phyloP scores from a whole-genome alignment of 2,329 filamentous ascomycete species.

The Escovopsis sp. region DNA sequence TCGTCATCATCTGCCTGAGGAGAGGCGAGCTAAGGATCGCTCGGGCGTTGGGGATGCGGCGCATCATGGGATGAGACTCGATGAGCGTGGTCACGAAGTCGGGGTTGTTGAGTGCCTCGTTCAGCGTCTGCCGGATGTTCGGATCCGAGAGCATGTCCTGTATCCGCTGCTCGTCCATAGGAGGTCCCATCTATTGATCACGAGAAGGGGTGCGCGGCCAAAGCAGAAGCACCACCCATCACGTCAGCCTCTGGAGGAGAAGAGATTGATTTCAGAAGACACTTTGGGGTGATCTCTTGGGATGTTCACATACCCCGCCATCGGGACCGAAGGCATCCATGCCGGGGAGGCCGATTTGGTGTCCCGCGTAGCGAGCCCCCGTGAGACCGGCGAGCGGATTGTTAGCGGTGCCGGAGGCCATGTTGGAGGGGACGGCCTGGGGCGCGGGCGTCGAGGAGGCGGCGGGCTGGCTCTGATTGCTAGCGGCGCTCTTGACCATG shows the following conservation, averaged over 20 bases:
- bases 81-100: slow-evolving; percentile 90
- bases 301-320: slow-evolving; percentile 59
- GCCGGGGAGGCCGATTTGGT: slow-evolving; percentile 66
- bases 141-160: slow-evolving; percentile 79
- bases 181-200: slow-evolving; percentile 70
- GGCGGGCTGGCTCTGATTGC: slow-evolving; percentile 45
- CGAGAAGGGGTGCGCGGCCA: no score
- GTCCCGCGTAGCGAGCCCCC: slow-evolving; percentile 83
- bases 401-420: slow-evolving; percentile 70
- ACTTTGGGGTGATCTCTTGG: no score
- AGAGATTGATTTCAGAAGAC: neutral
- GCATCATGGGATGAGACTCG: slow-evolving; percentile 71
- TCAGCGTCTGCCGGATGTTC: slow-evolving; percentile 72
- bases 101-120: slow-evolving; percentile 92
- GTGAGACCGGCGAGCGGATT: slow-evolving; percentile 84
- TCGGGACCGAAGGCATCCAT: slow-evolving; percentile 86
- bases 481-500: slow-evolving; percentile 88
- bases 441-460: slow-evolving; percentile 26
- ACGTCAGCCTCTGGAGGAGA: slow-evolving; percentile 2
- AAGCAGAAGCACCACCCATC: no score
- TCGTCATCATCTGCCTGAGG: slow-evolving; percentile 85
- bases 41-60: slow-evolving; percentile 58
- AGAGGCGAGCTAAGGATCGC: slow-evolving; percentile 79
- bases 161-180: slow-evolving; percentile 65
- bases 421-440: slow-evolving; percentile 48